Evolutionary conservation across 2,329 filamentous ascomycete species (phyloP).

Genomic region (Plectosphaerella cucumerina): DNA sequence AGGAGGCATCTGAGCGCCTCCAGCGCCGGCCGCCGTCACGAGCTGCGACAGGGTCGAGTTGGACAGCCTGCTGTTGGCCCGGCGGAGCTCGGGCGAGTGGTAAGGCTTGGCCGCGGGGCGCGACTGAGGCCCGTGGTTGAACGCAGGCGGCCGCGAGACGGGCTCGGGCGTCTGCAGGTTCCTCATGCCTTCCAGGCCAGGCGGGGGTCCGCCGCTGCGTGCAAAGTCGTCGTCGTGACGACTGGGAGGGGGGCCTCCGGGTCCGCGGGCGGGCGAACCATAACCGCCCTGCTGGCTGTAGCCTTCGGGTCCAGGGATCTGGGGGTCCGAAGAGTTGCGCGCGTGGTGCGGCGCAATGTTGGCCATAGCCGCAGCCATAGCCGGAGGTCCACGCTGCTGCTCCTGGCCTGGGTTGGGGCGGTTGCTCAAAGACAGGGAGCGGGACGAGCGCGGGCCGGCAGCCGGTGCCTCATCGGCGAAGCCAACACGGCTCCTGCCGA

Average conservation of each 20-base stretch:
- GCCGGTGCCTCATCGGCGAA: conserved; percentile 50
- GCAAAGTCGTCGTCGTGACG: conserved; percentile 54
- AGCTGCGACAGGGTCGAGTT: conserved; percentile 77
- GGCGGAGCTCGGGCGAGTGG: conserved; percentile 71
- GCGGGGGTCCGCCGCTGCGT: conserved; percentile 35
- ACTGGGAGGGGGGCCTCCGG: conserved; percentile 16
- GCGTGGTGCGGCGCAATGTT: conserved; percentile 28
- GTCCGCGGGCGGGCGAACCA: conserved; percentile 28
- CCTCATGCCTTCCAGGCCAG: conserved; percentile 50
- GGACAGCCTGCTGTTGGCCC: conserved; percentile 81
- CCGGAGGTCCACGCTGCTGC: conserved; percentile 28
- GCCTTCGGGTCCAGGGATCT: conserved; percentile 18
- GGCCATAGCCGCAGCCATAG: conserved; percentile 21
- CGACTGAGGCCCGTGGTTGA: conserved; percentile 70
- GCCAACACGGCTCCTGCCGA: conserved; percentile 47
- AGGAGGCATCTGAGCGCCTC: conserved; percentile 8
- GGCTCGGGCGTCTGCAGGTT: conserved; percentile 66
- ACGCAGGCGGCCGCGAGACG: conserved; percentile 73
- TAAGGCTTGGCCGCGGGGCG: conserved; percentile 67
- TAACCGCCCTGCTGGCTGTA: conserved; percentile 23
- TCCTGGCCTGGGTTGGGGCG: conserved; percentile 43
- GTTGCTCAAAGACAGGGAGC: conserved; percentile 44
- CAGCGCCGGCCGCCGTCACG: conserved; percentile 60
- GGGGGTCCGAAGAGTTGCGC: conserved; percentile 45
- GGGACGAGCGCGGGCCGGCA: conserved; percentile 43